Percentiles rank a stretch among this genome's conserved stretches.
These are phyloP conservation scores for Lactarius indigo DNA, from an alignment of 768 basidiomycete species.

Conservation along the genomic window DNA sequence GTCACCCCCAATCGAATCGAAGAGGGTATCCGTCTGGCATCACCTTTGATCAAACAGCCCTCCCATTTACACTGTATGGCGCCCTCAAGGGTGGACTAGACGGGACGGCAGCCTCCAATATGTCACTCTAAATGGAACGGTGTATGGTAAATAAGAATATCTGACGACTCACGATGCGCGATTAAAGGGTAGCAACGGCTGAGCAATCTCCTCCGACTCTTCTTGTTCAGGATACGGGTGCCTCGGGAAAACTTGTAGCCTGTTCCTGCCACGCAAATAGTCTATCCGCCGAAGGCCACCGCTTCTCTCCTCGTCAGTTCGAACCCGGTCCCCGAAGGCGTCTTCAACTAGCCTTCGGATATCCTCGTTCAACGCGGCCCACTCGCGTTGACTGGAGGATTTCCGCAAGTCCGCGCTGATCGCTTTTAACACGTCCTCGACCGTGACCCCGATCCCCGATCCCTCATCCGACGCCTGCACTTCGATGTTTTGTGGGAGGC, in stretches of 20 bases:
- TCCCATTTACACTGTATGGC: conserved; percentile 6
- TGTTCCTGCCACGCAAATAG: conserved; percentile 17
- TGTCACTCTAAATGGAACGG: neutral
- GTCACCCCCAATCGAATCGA: too few relatives aligned
- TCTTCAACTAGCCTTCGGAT: conserved; percentile 14
- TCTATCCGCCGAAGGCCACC: conserved; percentile 15
- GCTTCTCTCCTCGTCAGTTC: conserved; percentile 13
- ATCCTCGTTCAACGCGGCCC: conserved; percentile 15
- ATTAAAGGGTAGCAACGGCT: neutral
- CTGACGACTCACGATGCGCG: conserved; percentile 11
- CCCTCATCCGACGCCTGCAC: conserved; percentile 10
- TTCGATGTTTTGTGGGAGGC: conserved; percentile 18
- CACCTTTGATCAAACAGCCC: conserved; percentile 1
- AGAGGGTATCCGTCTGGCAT: too few relatives aligned
- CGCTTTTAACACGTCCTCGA: conserved; percentile 14
- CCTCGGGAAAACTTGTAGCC: conserved; percentile 17
- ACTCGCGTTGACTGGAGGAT: conserved; percentile 20
- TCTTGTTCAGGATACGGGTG: conserved; percentile 6
- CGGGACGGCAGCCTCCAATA: conserved; percentile 3
- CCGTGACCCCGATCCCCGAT: conserved; percentile 11
- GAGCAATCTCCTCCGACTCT: conserved; percentile 2
- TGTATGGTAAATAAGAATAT: neutral
- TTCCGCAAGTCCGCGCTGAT: conserved; percentile 9
- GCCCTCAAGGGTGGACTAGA: neutral
- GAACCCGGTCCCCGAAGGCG: conserved; percentile 7